Evolutionary conservation across 768 basidiomycete species (phyloP).

Genomic region (Coprinellus micaceus): DNA sequence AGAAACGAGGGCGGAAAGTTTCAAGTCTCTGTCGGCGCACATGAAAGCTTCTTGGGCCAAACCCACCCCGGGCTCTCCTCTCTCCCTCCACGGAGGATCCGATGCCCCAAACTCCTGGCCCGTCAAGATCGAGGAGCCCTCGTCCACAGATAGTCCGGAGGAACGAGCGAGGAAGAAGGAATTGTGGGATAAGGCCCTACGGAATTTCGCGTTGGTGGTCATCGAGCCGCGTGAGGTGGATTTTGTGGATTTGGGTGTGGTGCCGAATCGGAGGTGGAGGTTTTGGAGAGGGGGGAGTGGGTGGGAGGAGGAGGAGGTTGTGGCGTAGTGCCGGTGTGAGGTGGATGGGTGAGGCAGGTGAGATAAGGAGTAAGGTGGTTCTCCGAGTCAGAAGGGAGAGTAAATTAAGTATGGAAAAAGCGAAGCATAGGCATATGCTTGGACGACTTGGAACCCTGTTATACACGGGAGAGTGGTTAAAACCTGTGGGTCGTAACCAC

Average conservation of each 20-base stretch:
- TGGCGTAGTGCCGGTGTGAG: too few species aligned
- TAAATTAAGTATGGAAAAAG: too few species aligned
- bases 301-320: conserved; percentile 62
- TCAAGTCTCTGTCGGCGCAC: conserved; percentile 51
- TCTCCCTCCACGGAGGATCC: conserved; percentile 41
- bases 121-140: conserved; percentile 43
- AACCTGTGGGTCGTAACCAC: too few species aligned
- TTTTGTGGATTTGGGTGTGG: conserved; percentile 53
- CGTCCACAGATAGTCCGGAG: conserved; percentile 28
- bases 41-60: conserved; percentile 74
- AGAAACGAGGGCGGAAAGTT: conserved; percentile 53
- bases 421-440: too few species aligned
- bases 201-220: conserved; percentile 68
- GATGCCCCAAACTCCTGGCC: conserved; percentile 67
- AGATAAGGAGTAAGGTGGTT: too few species aligned
- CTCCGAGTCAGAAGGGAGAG: too few species aligned
- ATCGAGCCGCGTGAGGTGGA: conserved; percentile 73
- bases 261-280: conserved; percentile 55
- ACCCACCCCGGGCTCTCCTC: conserved; percentile 55
- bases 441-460: too few species aligned
- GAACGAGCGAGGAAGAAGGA: conserved; percentile 36
- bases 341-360: too few species aligned
- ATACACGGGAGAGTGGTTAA: too few species aligned
- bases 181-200: conserved; percentile 50
- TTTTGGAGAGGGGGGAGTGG: conserved; percentile 27